Base-by-base conservation (phyloP, 2,329 filamentous ascomycete species). In the Pseudopithomyces maydicus region DNA sequence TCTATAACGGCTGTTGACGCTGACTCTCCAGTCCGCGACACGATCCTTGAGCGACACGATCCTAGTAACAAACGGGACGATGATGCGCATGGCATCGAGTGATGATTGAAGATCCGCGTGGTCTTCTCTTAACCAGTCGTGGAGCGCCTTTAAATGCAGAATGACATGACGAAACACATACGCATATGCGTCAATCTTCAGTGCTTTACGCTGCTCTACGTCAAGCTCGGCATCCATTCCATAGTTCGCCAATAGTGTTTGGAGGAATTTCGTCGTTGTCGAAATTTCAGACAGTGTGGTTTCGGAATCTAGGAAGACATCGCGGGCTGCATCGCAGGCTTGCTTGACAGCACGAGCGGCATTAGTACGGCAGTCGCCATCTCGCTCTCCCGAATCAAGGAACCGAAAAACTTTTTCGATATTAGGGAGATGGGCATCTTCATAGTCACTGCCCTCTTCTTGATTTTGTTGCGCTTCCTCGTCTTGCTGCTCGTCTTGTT, bases 141-240 rank as follows among this genome's bases (percentile, higher is more conserved):
- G 56, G 17, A 69, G 51, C 6, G 50, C 52, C 48, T 64, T 51
- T 0, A 73, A 41, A 14, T 68, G 61, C 1, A 32, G 10, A 6
- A 57, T 46, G 6, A 73, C 46, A 12, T 59, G 44, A 17, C 59
- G 63, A 45, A 75, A 74, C 3, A 73, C 44, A 42, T 69, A 61
- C 1, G 53, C 55, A 52, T 65, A 74, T 1, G 67, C 68, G 36
- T 75, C 73, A 14, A 19, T 17, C 49, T 73, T 74, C 55, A 74
- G 64, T 3, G 14, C 23, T 19, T 36, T 26, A 10, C 33, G 64
- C 15, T 61, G 14, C 2, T 63, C 36, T 3, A 52, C 29, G 10
- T 52, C 17, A 3, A 52, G 26, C 6, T 52, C 17, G 5, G 63
- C 43, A 2, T 36, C 35, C 2, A 23, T 19, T 2, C 48, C 38